Conservation (phyloP, 306 rosid genomes). For the Herpetospermum pedunculosum region DNA sequence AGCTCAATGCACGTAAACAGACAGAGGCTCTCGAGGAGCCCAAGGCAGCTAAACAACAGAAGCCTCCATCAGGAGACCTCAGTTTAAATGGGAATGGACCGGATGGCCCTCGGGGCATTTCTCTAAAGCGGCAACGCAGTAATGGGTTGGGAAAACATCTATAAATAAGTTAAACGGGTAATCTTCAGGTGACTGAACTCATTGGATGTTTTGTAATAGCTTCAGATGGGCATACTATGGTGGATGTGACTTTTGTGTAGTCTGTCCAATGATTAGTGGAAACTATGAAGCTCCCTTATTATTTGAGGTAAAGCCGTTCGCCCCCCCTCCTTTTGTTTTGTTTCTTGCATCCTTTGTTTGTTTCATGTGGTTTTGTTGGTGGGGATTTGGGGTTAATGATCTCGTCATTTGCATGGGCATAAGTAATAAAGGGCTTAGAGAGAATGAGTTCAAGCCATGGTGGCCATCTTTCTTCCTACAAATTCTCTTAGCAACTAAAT, state of each 20-base stretch:
- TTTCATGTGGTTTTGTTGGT: background rate
- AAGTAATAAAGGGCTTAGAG: too few species aligned
- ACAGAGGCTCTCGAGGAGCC: background rate
- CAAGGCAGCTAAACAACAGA: background rate
- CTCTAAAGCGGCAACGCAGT: conserved; percentile 13
- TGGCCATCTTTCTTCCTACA: too few species aligned
- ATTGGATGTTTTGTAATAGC: background rate
- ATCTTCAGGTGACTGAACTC: background rate
- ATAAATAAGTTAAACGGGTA: background rate
- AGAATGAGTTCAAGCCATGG: too few species aligned
- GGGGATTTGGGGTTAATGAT: background rate
- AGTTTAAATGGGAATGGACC: conserved; percentile 6
- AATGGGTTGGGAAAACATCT: background rate
- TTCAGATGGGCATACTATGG: background rate
- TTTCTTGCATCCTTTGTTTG: background rate
- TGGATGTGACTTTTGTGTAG: background rate
- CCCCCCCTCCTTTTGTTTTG: background rate
- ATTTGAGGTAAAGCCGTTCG: background rate
- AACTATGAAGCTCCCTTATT: background rate
- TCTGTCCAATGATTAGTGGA: background rate
- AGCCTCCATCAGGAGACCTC: background rate
- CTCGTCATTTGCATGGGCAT: background rate
- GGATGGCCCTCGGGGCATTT: conserved; percentile 14
- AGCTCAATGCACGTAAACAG: background rate
- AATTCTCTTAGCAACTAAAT: too few species aligned